phyloP scores from a whole-genome alignment of 768 basidiomycete species.

The Russula compacta region DNA sequence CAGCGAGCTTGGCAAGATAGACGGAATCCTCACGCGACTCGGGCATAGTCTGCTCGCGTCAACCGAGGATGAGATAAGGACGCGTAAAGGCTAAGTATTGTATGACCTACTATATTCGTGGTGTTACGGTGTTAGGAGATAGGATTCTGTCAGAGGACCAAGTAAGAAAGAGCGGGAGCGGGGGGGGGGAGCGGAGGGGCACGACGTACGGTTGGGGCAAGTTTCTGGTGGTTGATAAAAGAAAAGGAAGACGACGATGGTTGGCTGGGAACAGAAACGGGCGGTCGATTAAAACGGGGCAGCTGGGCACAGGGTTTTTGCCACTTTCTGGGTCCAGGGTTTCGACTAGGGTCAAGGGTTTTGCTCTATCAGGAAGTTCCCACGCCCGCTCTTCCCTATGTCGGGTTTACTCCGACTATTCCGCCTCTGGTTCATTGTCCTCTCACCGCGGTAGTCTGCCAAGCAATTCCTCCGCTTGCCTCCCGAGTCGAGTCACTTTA shows the following conservation, averaged over 20 bases:
- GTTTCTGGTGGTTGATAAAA: slow-evolving; percentile 19
- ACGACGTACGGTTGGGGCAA: slow-evolving; percentile 10
- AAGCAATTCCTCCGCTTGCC: neutral
- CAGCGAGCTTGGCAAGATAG: slow-evolving; percentile 99
- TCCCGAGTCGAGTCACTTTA: neutral
- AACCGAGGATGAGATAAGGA: neutral
- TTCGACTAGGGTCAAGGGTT: slow-evolving; percentile 20
- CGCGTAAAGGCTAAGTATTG: neutral
- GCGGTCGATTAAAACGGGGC: slow-evolving; percentile 21
- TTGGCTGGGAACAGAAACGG: slow-evolving; percentile 14
- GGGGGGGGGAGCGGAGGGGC: neutral
- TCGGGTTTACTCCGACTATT: slow-evolving; percentile 2
- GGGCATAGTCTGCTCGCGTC: slow-evolving; percentile 48
- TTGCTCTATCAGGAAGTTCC: slow-evolving; percentile 15
- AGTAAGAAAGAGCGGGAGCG: slow-evolving; percentile 13
- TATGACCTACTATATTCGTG: slow-evolving; percentile 9
- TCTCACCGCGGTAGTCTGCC: neutral
- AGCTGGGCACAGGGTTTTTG: slow-evolving; percentile 21
- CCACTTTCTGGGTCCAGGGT: slow-evolving; percentile 18
- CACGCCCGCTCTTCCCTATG: slow-evolving; percentile 7
- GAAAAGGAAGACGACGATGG: slow-evolving; percentile 15
- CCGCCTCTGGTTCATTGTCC: neutral
- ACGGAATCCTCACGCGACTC: slow-evolving; percentile 92
- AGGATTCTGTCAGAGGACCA: slow-evolving; percentile 16
- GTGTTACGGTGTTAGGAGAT: slow-evolving; percentile 22